Evolutionary conservation across 1,284 basidiomycete species (phyloP), one percentile per base, ranked within the genome.

Genomic region (Fomes fomentarius): DNA sequence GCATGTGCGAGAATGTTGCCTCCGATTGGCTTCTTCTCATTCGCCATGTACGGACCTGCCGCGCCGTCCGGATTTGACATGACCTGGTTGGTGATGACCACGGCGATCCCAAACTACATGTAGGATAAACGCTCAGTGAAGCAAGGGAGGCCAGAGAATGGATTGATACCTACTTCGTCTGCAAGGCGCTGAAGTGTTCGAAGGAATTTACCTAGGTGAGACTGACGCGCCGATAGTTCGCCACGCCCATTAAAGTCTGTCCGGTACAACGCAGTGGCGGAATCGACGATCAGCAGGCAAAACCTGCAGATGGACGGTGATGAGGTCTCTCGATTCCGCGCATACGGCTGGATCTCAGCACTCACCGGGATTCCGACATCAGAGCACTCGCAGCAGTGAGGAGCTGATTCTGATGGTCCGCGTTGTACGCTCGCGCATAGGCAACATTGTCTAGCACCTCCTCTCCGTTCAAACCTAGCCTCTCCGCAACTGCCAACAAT

Each of bases 361-460:
- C 80, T 56, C 58, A 95, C 94, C 95, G 85, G 26, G 94, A 96
- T 70, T 98, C 95, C 1, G 94, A 92, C 96, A 98, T 98, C 72
- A 99, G 85, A 10, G 95, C 96, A 67, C 93, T 94, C 1, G 97
- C 97, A 63, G 89, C 92, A 0, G 94, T 87, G 45, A 99, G 78
- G 43, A 99, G 79, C 52, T 93, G 84, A 56, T 94, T 85, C 72
- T 99, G 97, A 74, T 99, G 97, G 70, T 99, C 97, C 35, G 96
- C 95, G 67, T 99, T 99, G 74, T 99, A 99, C 57, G 97, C 97
- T 65, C 97, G 81, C 1, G 97, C 97, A 73, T 99, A 99, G 11
- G 97, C 97, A 38, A 99, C 93, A 66, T 99, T 99, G 73, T 99
- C 97, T 59, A 99, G 77, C 3, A 98, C 97, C 70, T 98, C 96